Conservation (phyloP, 345 rosid genomes). For the Raphanus sativus region DNA sequence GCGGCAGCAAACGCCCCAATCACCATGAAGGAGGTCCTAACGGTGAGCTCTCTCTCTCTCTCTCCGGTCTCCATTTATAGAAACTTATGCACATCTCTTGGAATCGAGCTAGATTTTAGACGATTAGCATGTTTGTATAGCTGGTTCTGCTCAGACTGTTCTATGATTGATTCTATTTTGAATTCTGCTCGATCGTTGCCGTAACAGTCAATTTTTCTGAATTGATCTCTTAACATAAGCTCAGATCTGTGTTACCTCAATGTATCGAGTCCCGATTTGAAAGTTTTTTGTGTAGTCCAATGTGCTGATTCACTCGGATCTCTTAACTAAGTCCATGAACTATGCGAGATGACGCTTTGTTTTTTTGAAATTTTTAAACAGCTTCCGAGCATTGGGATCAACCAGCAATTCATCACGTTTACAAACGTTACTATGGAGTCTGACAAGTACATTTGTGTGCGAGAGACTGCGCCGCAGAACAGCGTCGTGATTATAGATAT, state of each 20-base stretch:
- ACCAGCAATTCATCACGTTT: slow-evolving; percentile 79
- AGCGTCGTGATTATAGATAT: slow-evolving; percentile 92
- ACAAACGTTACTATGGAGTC: slow-evolving; percentile 98
- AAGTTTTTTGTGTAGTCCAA: not conserved
- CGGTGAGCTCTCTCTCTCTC: slow-evolving; percentile 47
- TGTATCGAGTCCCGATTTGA: not conserved
- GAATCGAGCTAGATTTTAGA: slow-evolving; percentile 30
- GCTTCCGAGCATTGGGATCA: slow-evolving; percentile 89
- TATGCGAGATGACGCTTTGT: slow-evolving; percentile 26
- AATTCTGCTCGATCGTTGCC: slow-evolving; percentile 23
- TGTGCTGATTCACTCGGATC: slow-evolving; percentile 31
- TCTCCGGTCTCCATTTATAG: slow-evolving; percentile 4
- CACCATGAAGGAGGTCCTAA: slow-evolving; percentile 91
- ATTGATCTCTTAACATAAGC: not conserved
- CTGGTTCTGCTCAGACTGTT: not conserved
- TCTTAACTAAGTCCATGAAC: slow-evolving; percentile 20
- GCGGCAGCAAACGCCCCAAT: slow-evolving; percentile 96
- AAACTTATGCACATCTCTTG: slow-evolving; percentile 2
- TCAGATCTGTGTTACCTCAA: slow-evolving; percentile 40
- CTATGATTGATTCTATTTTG: not conserved
- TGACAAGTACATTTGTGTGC: slow-evolving; percentile 91
- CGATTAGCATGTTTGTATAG: slow-evolving; percentile 2
- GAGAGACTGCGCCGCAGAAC: slow-evolving; percentile 95
- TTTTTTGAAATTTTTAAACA: slow-evolving; percentile 28
- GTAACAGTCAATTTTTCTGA: slow-evolving; percentile 7